Conservation (phyloP, 2,329 filamentous ascomycete genomes). For the Herpotrichia juniperi region DNA sequence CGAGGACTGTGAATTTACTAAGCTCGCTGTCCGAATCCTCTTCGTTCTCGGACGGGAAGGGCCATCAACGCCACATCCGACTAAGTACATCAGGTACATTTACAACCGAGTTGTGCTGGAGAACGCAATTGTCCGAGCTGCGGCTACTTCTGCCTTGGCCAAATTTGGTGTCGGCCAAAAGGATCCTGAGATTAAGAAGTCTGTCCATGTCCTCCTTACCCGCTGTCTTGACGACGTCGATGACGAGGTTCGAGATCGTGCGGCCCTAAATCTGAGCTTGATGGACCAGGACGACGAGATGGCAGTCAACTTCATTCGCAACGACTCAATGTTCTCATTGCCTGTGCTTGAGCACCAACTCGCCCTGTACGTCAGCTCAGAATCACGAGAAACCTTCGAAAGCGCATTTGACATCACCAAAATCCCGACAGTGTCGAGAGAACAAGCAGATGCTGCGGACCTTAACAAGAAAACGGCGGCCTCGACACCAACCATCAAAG, state of each 20-base stretch:
- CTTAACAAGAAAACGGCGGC: slow-evolving; percentile 96
- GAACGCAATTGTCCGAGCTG: slow-evolving; percentile 93
- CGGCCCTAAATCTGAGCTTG: slow-evolving; percentile 86
- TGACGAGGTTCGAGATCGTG: slow-evolving; percentile 95
- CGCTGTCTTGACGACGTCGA: slow-evolving; percentile 96
- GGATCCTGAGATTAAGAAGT: slow-evolving; percentile 95
- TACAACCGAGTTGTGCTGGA: slow-evolving; percentile 98
- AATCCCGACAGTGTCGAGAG: slow-evolving; percentile 90
- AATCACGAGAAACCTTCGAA: slow-evolving; percentile 84
- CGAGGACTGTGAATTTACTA: slow-evolving; percentile 98
- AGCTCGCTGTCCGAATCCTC: slow-evolving; percentile 91
- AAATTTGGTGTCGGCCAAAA: slow-evolving; percentile 97
- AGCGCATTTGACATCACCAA: slow-evolving; percentile 87
- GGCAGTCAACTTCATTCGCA: slow-evolving; percentile 88
- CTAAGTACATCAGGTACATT: slow-evolving; percentile 99
- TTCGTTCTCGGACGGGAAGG: slow-evolving; percentile 94
- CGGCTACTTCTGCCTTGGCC: slow-evolving; percentile 91
- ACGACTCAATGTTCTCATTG: slow-evolving; percentile 94
- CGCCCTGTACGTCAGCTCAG: slow-evolving; percentile 95
- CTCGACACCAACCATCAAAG: slow-evolving; percentile 90
- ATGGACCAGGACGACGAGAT: slow-evolving; percentile 92
- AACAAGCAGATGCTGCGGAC: slow-evolving; percentile 95
- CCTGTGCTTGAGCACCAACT: slow-evolving; percentile 96
- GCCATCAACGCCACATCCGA: slow-evolving; percentile 92
- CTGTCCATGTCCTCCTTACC: slow-evolving; percentile 88